These are phyloP conservation scores for Nemania sp. DNA, from an alignment of 2,329 filamentous ascomycete species.

Conservation along the genomic window DNA sequence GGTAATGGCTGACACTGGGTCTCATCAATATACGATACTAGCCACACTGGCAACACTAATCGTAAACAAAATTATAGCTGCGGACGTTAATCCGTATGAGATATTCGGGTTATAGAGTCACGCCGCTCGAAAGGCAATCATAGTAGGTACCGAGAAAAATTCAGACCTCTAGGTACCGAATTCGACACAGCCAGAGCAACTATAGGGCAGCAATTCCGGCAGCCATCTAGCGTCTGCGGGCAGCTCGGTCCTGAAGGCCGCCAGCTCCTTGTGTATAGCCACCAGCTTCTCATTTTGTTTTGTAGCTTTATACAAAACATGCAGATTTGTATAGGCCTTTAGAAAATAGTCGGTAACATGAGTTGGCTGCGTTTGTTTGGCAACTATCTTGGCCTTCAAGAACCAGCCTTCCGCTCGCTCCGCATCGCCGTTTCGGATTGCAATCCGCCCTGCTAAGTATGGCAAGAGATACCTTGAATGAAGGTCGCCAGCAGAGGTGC, in stretches of 20 bases:
- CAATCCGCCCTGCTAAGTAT: slow-evolving; percentile 25
- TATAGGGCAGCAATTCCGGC: slow-evolving; percentile 3
- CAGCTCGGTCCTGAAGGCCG: slow-evolving; percentile 3
- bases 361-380: slow-evolving; percentile 4
- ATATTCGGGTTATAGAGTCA: not conserved
- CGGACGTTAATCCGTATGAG: too few relatives aligned
- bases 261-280: slow-evolving; percentile 16
- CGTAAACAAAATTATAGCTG: too few relatives aligned
- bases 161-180: not conserved
- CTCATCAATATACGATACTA: not conserved
- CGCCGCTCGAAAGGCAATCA: not conserved
- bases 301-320: slow-evolving; percentile 23
- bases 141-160: not conserved
- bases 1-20: not conserved
- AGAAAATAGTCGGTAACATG: slow-evolving; percentile 15
- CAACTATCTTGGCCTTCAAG: slow-evolving; percentile 17
- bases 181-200: slow-evolving; percentile 7
- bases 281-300: slow-evolving; percentile 14
- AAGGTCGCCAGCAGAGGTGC: not conserved
- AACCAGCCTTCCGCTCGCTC: slow-evolving; percentile 25
- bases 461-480: slow-evolving; percentile 23
- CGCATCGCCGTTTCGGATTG: slow-evolving; percentile 21
- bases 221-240: slow-evolving; percentile 11
- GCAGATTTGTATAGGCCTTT: slow-evolving; percentile 23
- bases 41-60: too few relatives aligned